Percentiles rank a stretch among this genome's conserved stretches.
These are phyloP conservation scores for Bondarzewia mesenterica DNA, from an alignment of 1,284 basidiomycete genomes.

Conservation along the genomic window DNA sequence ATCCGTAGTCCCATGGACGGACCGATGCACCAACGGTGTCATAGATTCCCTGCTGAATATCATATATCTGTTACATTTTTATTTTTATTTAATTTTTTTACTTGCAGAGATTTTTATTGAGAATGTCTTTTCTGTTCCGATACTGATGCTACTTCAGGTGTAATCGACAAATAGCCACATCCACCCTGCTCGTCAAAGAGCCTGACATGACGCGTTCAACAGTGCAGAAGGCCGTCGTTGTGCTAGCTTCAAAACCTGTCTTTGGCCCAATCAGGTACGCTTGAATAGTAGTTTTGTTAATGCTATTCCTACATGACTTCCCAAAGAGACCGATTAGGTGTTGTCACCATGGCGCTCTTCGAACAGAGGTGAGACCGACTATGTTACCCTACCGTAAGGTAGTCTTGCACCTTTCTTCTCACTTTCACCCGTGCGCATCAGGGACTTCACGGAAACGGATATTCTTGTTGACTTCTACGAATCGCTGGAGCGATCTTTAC, in stretches of 20 bases:
- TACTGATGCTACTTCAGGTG: constrained; percentile 44
- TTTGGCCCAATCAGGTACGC: constrained; percentile 79
- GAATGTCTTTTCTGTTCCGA: background rate
- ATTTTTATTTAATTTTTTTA: no score
- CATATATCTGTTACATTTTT: no score
- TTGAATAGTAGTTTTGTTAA: background rate
- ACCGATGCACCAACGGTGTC: no score
- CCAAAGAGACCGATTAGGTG: constrained; percentile 83
- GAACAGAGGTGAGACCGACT: constrained; percentile 50
- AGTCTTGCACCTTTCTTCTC: background rate
- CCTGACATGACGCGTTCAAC: constrained; percentile 91
- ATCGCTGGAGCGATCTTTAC: constrained; percentile 62
- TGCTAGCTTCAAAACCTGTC: constrained; percentile 84
- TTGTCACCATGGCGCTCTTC: constrained; percentile 88
- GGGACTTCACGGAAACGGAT: constrained; percentile 77
- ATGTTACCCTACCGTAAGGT: background rate
- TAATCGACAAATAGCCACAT: constrained; percentile 89
- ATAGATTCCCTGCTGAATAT: no score
- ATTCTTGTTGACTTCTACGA: constrained; percentile 81
- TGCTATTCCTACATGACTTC: background rate
- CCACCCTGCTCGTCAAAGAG: constrained; percentile 74
- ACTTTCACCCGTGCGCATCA: no score
- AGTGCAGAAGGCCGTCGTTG: constrained; percentile 97
- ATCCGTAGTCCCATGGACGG: no score
- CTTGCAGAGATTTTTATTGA: no score